Percentiles rank a stretch among this genome's conserved stretches.
phyloP scores from a whole-genome alignment of 129 eudicot genomes.

The Mikania micrantha region DNA sequence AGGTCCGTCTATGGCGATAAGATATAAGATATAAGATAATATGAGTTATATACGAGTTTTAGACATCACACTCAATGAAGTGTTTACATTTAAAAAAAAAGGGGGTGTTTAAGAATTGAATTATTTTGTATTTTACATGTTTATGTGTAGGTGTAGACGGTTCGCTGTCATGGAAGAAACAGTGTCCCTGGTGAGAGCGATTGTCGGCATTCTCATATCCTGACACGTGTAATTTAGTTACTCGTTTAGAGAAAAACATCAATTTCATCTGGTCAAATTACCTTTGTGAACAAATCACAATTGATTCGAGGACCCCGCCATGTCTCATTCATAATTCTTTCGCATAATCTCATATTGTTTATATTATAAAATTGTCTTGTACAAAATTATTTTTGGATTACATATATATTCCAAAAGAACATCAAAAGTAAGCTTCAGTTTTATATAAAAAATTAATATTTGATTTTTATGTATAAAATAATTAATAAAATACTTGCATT shows the following conservation, averaged over 20 bases:
- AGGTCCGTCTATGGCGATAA: too few relatives aligned
- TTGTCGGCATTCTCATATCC: not conserved
- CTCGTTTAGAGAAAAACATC: not conserved
- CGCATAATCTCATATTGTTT: not conserved
- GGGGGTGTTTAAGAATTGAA: not conserved
- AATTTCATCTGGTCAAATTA: not conserved
- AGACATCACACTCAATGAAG: too few relatives aligned
- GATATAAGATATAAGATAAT: too few relatives aligned
- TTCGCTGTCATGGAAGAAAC: too few relatives aligned
- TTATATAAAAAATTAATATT: too few relatives aligned
- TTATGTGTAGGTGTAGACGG: not conserved
- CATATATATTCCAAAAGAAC: not conserved
- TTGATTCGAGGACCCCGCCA: not conserved
- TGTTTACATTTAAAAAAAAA: too few relatives aligned
- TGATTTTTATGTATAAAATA: not conserved
- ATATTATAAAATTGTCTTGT: not conserved
- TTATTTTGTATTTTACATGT: not conserved
- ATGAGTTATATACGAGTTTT: too few relatives aligned
- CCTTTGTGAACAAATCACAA: not conserved
- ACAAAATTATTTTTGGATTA: not conserved
- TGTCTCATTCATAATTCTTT: not conserved
- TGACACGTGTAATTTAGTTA: not conserved
- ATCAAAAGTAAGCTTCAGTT: too few relatives aligned
- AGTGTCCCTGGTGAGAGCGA: not conserved
- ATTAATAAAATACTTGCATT: too few relatives aligned